A percentile compares a stretch with the other conserved stretches of the same genome.
Conservation (phyloP, 345 rosid species). For the Linum lewisii region DNA sequence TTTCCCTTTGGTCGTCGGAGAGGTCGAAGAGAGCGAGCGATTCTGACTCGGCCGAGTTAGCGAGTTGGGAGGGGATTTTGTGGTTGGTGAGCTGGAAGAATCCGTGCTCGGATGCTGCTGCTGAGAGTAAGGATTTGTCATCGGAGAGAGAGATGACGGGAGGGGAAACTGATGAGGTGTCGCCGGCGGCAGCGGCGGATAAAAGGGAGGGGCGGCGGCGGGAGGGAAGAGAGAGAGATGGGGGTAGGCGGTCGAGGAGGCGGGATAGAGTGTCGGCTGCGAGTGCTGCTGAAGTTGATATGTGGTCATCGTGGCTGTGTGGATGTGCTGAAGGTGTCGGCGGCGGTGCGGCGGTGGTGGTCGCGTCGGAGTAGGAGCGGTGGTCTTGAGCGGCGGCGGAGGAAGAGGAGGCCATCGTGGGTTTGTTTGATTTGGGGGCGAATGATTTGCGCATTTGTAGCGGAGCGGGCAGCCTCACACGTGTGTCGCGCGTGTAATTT, state of each 20-base stretch:
- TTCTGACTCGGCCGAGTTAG: conserved; percentile 50
- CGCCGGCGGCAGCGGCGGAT: conserved; percentile 27
- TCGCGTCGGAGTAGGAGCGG: conserved; percentile 22
- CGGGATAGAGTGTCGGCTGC: conserved; percentile 49
- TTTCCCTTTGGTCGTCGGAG: conserved; percentile 25
- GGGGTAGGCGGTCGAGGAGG: conserved; percentile 72
- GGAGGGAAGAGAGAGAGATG: conserved; percentile 53
- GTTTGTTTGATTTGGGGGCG: background rate
- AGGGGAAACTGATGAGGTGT: conserved; percentile 20
- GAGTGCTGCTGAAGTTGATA: conserved; percentile 22
- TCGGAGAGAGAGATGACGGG: conserved; percentile 35
- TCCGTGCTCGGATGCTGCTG: conserved; percentile 34
- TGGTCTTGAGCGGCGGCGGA: conserved; percentile 27
- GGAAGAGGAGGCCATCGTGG: conserved; percentile 38
- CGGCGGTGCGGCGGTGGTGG: conserved; percentile 62
- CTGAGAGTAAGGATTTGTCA: conserved; percentile 24
- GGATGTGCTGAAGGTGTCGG: conserved; percentile 63
- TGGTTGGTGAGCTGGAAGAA: conserved; percentile 46
- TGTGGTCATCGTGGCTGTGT: conserved; percentile 20
- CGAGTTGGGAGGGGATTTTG: conserved; percentile 36
- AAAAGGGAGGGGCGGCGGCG: conserved; percentile 59
- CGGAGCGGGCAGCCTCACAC: too few species aligned
- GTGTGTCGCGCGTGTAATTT: too few species aligned
- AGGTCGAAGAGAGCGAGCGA: conserved; percentile 45
- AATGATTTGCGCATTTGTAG: too few species aligned